Percentiles rank a stretch among this genome's conserved stretches.
phyloP scores from a whole-genome alignment of 768 basidiomycete species.

The Cantharellus anzutake region DNA sequence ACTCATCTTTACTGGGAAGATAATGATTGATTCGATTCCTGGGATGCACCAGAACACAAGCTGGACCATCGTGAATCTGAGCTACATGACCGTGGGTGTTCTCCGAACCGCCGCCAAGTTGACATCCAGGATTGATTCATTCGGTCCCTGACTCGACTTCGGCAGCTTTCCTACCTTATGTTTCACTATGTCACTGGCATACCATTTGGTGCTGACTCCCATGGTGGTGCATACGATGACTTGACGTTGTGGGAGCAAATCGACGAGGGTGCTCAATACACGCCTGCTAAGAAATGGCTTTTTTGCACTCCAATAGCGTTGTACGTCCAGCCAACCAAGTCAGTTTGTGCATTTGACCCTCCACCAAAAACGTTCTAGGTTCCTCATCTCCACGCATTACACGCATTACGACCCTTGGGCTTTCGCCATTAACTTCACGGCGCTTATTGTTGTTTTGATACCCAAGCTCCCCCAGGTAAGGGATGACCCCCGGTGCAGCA shows the following conservation, averaged over 20 bases:
- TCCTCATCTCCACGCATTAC: constrained; percentile 94
- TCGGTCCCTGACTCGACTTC: not conserved
- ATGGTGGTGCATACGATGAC: constrained; percentile 91
- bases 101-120: not conserved
- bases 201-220: constrained; percentile 74
- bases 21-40: constrained; percentile 84
- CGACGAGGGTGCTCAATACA: constrained; percentile 95
- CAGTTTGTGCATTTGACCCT: not conserved
- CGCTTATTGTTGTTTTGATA: constrained; percentile 60
- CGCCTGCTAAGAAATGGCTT: constrained; percentile 95
- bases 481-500: too few relatives aligned
- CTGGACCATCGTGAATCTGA: constrained; percentile 85
- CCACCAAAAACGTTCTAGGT: constrained; percentile 28
- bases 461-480: constrained; percentile 87
- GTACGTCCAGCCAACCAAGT: constrained; percentile 29
- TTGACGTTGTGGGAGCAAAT: constrained; percentile 99
- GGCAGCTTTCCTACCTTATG: constrained; percentile 87
- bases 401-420: constrained; percentile 90
- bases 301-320: constrained; percentile 73
- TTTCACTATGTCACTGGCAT: constrained; percentile 98
- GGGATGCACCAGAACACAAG: constrained; percentile 87
- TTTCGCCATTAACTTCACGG: constrained; percentile 77
- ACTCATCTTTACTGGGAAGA: constrained; percentile 75
- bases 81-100: constrained; percentile 68
- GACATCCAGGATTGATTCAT: not conserved